phyloP scores from a whole-genome alignment of 768 basidiomycete genomes.

The Suillus plorans region DNA sequence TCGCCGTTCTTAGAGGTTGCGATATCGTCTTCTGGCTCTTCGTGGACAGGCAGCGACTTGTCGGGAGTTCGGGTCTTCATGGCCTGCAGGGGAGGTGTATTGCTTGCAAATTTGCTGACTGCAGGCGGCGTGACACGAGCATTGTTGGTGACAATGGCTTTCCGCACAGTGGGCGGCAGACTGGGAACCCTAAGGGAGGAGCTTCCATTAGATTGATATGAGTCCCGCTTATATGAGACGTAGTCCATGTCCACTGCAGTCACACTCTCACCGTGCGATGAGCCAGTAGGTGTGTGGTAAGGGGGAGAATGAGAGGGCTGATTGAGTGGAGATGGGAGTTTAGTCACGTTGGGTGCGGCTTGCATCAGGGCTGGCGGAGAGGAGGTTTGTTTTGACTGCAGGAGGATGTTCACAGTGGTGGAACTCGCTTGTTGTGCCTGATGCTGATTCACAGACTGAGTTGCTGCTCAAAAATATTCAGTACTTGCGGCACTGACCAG shows the following conservation, averaged over 20 bases:
- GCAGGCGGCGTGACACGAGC: constrained; percentile 36
- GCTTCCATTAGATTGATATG: constrained; percentile 33
- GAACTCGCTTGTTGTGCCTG: constrained; percentile 34
- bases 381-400: constrained; percentile 31
- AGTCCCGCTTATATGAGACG: constrained; percentile 45
- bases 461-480: constrained; percentile 20
- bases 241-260: constrained; percentile 38
- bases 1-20: constrained; percentile 38
- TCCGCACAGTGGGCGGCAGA: constrained; percentile 27
- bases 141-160: constrained; percentile 20
- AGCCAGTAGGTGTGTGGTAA: constrained; percentile 48
- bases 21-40: constrained; percentile 70
- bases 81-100: constrained; percentile 56
- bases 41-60: constrained; percentile 73
- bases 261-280: constrained; percentile 46
- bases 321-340: constrained; percentile 29
- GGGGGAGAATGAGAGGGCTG: constrained; percentile 41
- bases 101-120: constrained; percentile 40
- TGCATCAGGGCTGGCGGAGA: constrained; percentile 35
- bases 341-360: constrained; percentile 30
- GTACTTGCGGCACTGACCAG: too few relatives aligned
- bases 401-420: constrained; percentile 31
- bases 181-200: constrained; percentile 28
- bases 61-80: constrained; percentile 61
- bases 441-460: constrained; percentile 39